Evolutionary conservation across 164 flowering plant species (phyloP).

Genomic region (Malania oleifera): DNA sequence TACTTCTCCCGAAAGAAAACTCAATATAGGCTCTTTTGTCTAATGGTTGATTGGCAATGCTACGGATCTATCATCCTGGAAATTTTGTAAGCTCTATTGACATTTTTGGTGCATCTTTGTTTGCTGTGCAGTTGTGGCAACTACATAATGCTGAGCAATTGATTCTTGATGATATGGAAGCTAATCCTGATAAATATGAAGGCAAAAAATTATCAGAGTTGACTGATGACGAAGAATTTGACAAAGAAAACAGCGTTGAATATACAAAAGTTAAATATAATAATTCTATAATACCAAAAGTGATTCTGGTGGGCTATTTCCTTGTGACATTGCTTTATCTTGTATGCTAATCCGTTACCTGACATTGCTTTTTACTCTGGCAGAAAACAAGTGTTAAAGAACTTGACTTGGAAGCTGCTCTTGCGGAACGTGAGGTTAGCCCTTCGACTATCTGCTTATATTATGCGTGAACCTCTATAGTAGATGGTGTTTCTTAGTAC

Average conservation of each 20-base stretch:
- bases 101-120: neutral
- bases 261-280: constrained; percentile 55
- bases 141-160: constrained; percentile 90
- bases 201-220: constrained; percentile 53
- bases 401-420: constrained; percentile 85
- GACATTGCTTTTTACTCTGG: constrained; percentile 8
- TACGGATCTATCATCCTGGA: neutral
- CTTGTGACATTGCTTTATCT: neutral
- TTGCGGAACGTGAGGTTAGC: constrained; percentile 86
- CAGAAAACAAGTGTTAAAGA: constrained; percentile 86
- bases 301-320: constrained; percentile 52
- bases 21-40: too few relatives aligned
- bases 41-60: too few relatives aligned
- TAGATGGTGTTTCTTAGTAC: neutral
- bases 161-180: constrained; percentile 82
- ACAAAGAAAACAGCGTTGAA: constrained; percentile 62
- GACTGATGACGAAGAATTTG: constrained; percentile 51
- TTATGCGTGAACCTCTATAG: neutral
- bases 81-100: neutral
- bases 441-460: neutral
- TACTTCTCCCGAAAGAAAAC: too few relatives aligned
- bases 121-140: constrained; percentile 86
- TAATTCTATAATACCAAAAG: constrained; percentile 54
- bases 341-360: neutral
- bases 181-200: constrained; percentile 81